These are phyloP conservation scores for Trypanosoma rangeli DNA, from an alignment of 208 protist species.

Conservation along the genomic window DNA sequence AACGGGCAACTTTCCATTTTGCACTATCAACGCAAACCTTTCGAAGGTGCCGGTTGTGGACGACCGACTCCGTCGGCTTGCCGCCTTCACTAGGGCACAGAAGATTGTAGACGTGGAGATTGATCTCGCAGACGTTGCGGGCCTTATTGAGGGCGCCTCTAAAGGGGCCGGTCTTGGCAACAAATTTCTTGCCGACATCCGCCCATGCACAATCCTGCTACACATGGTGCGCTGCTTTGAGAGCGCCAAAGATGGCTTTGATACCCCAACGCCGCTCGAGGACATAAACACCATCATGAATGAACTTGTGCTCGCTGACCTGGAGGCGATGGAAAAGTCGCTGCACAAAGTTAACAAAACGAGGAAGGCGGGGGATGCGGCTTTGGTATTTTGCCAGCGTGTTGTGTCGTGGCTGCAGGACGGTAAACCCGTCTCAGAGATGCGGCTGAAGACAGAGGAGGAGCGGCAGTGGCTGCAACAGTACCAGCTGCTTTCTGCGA, in stretches of 20 bases:
- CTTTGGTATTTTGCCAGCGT: conserved; percentile 43
- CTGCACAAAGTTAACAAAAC: conserved; percentile 45
- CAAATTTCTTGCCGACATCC: conserved; percentile 87
- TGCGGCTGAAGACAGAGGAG: conserved; percentile 26
- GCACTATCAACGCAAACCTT: conserved; percentile 92
- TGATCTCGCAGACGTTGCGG: conserved; percentile 87
- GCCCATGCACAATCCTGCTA: conserved; percentile 74
- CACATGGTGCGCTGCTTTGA: conserved; percentile 92
- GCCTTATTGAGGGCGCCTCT: conserved; percentile 85
- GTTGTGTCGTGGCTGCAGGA: conserved; percentile 58
- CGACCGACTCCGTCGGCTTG: conserved; percentile 67
- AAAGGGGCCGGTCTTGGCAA: conserved; percentile 86
- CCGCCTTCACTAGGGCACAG: conserved; percentile 55
- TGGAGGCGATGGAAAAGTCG: conserved; percentile 74
- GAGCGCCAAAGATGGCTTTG: conserved; percentile 79
- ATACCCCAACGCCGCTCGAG: conserved; percentile 67
- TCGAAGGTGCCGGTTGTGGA: conserved; percentile 80
- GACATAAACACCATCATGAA: conserved; percentile 75
- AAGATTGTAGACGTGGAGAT: conserved; percentile 80
- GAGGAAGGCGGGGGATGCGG: conserved; percentile 41
- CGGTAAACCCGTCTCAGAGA: conserved; percentile 37
- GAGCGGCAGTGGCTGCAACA: conserved; percentile 39
- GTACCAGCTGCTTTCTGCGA: conserved; percentile 74
- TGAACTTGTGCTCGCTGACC: conserved; percentile 81
- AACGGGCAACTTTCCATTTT: conserved; percentile 94